These are phyloP conservation scores for Colletotrichum orchidophilum DNA, from an alignment of 2,329 filamentous ascomycete genomes.

Conservation along the genomic window DNA sequence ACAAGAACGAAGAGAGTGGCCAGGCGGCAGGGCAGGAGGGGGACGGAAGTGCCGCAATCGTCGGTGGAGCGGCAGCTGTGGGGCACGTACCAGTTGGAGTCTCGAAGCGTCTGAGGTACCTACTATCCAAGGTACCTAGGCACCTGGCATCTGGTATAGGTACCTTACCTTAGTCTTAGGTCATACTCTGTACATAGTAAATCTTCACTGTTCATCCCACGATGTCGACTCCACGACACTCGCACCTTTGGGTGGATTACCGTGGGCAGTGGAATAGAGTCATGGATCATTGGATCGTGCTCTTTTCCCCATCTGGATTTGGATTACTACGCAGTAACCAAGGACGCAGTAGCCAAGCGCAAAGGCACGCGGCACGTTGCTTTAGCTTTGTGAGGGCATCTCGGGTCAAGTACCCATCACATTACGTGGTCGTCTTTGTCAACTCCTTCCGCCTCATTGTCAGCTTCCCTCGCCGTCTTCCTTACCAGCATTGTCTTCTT, in stretches of 20 bases:
- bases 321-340: not conserved
- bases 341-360: too few relatives aligned
- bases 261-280: not conserved
- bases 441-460: too few relatives aligned
- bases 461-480: too few relatives aligned
- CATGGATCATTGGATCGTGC: not conserved
- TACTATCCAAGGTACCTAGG: not conserved
- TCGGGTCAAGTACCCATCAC: not conserved
- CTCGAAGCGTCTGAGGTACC: not conserved
- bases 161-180: too few relatives aligned
- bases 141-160: too few relatives aligned
- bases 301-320: not conserved
- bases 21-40: not conserved
- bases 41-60: conserved; percentile 31
- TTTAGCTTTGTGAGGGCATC: not conserved
- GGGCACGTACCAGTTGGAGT: conserved; percentile 9
- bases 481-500: not conserved
- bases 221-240: not conserved
- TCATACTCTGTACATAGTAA: too few relatives aligned
- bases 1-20: not conserved
- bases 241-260: not conserved
- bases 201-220: not conserved
- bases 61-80: conserved; percentile 17
- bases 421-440: not conserved
- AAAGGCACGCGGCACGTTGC: too few relatives aligned